phyloP scores from a whole-genome alignment of 2,329 filamentous ascomycete genomes.

The Septoria petroselini region DNA sequence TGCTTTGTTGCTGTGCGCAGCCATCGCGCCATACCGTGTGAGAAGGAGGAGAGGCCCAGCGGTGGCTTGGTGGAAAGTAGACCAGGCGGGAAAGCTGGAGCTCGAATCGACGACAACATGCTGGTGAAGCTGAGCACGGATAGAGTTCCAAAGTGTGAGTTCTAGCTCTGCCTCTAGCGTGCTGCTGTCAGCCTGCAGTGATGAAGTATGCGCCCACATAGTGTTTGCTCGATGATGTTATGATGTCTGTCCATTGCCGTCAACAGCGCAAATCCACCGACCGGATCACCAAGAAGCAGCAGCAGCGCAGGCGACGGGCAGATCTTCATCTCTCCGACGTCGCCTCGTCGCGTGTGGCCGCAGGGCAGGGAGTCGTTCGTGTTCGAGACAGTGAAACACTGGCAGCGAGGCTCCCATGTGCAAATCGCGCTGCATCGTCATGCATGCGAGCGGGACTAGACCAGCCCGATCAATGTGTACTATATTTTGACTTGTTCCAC shows the following conservation, averaged over 20 bases:
- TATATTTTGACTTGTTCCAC: too few species aligned
- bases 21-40: too few species aligned
- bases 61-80: background rate
- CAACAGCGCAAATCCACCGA: conserved; percentile 1
- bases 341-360: background rate
- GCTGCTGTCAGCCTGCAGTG: too few species aligned
- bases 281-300: background rate
- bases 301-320: background rate
- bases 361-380: too few species aligned
- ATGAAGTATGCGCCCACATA: too few species aligned
- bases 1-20: background rate
- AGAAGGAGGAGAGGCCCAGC: background rate
- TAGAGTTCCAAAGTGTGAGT: too few species aligned
- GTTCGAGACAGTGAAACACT: too few species aligned
- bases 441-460: too few species aligned
- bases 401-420: too few species aligned
- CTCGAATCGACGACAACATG: background rate
- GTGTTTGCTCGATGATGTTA: background rate
- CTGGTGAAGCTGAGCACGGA: background rate
- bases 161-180: too few species aligned
- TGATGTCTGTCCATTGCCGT: background rate
- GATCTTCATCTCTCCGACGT: background rate
- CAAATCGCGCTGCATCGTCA: too few species aligned
- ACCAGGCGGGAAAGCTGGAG: background rate
- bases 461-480: too few species aligned